phyloP scores from a whole-genome alignment of 2,329 filamentous ascomycete species.

The Alternaria ventricosa region DNA sequence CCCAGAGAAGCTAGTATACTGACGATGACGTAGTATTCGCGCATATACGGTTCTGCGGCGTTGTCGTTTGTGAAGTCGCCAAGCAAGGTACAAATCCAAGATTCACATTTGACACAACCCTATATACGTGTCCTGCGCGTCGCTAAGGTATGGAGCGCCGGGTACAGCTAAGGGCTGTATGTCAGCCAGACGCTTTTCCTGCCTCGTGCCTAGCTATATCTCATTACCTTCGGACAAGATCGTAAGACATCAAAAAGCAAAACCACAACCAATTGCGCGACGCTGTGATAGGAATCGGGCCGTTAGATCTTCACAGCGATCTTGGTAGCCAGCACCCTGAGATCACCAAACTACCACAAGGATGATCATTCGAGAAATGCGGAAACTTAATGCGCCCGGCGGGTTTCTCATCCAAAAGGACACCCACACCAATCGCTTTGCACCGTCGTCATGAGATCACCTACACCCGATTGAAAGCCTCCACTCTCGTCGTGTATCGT shows the following conservation, averaged over 20 bases:
- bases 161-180: background rate
- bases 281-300: background rate
- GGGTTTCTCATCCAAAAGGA: background rate
- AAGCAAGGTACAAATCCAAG: background rate
- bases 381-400: background rate
- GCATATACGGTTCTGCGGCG: background rate
- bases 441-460: background rate
- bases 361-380: background rate
- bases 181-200: background rate
- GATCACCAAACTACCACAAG: background rate
- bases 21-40: background rate
- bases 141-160: background rate
- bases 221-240: background rate
- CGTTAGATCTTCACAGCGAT: background rate
- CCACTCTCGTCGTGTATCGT: background rate
- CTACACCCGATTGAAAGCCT: background rate
- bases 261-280: background rate
- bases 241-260: background rate
- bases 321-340: background rate
- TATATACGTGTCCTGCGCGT: background rate
- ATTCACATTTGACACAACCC: background rate
- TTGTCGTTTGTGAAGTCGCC: background rate
- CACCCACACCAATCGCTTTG: background rate
- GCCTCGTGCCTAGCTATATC: background rate
- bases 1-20: background rate